phyloP scores from a whole-genome alignment of 306 rosid genomes.

The Psophocarpus tetragonolobus region DNA sequence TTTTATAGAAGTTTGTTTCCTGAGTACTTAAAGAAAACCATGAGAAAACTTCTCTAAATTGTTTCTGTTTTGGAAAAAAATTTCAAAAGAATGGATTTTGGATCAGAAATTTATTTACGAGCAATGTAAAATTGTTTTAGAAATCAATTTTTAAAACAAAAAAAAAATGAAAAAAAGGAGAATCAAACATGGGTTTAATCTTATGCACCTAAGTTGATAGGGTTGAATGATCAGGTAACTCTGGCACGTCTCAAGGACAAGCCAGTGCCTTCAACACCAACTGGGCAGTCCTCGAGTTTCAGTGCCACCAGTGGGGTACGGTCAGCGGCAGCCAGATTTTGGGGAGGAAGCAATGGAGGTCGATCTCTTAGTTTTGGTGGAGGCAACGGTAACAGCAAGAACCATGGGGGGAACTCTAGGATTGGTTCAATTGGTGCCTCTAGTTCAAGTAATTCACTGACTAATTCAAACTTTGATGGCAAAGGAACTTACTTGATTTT shows the following conservation, averaged over 20 bases:
- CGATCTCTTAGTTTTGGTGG: constrained; percentile 88
- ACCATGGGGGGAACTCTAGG: constrained; percentile 61
- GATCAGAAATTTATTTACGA: neutral
- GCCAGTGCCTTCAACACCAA: constrained; percentile 71
- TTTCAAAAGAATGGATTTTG: neutral
- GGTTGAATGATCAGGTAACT: constrained; percentile 57
- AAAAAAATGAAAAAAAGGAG: neutral
- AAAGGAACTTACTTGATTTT: constrained; percentile 88
- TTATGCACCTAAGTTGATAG: neutral
- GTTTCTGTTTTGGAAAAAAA: neutral
- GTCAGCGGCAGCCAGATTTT: constrained; percentile 85
- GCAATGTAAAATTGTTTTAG: neutral
- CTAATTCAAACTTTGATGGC: constrained; percentile 85
- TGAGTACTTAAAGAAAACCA: neutral
- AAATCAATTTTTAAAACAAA: neutral
- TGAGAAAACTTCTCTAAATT: neutral
- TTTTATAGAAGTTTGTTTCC: neutral
- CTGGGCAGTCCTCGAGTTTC: constrained; percentile 65
- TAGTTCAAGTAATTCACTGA: constrained; percentile 61
- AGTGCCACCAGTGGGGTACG: constrained; percentile 82
- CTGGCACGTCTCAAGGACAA: constrained; percentile 86
- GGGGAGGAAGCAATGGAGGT: constrained; percentile 86
- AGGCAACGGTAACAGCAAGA: constrained; percentile 86
- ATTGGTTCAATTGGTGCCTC: constrained; percentile 79
- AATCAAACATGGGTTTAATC: neutral